Evolutionary conservation across 2,329 filamentous ascomycete genomes (phyloP).

Genomic region (Botryotinia globosa): DNA sequence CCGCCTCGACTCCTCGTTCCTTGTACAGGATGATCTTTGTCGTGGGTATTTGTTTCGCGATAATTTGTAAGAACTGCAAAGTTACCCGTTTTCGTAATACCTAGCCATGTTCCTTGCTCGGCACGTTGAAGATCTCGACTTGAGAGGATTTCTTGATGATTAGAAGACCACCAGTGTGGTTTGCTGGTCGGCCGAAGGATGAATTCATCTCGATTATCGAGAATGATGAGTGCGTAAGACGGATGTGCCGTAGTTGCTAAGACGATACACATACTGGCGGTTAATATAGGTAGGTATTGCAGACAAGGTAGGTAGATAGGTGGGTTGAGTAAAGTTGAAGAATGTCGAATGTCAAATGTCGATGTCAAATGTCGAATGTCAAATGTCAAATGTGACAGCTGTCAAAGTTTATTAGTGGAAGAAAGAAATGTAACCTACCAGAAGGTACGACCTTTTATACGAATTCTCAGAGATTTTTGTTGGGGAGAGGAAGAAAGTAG

Average conservation of each 20-base stretch:
- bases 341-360: not conserved
- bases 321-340: conserved; percentile 1
- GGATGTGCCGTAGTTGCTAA: conserved; percentile 74
- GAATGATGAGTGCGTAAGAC: conserved; percentile 68
- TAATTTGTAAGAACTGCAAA: conserved; percentile 67
- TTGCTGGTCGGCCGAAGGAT: conserved; percentile 62
- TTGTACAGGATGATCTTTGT: conserved; percentile 51
- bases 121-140: conserved; percentile 59
- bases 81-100: conserved; percentile 57
- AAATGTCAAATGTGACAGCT: not conserved
- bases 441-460: conserved; percentile 1
- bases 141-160: conserved; percentile 48
- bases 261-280: conserved; percentile 68
- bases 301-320: not conserved
- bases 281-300: conserved; percentile 3
- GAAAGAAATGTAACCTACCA: conserved; percentile 14
- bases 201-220: conserved; percentile 77
- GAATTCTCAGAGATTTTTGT: not conserved
- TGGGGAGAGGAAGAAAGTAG: not conserved
- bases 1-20: conserved; percentile 58
- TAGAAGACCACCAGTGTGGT: conserved; percentile 57
- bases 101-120: conserved; percentile 65
- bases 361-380: too few species aligned
- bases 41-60: conserved; percentile 52
- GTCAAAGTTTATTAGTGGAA: not conserved